Evolutionary conservation across 768 basidiomycete genomes (phyloP), one percentile per base, ranked within the genome.

Genomic region (Suillus clintonianus): DNA sequence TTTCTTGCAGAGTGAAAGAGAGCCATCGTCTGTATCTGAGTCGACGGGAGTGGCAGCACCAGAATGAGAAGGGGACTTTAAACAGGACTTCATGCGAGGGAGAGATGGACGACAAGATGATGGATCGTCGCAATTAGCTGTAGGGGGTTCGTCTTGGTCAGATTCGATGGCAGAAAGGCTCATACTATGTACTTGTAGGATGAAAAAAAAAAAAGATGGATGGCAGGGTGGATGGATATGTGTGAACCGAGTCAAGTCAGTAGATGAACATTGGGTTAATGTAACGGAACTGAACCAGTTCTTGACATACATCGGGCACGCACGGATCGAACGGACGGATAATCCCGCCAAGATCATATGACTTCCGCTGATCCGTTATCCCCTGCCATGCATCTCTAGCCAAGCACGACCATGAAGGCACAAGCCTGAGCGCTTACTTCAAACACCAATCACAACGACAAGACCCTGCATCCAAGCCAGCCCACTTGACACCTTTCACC

Each of bases 1-100:
- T 76, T 91, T 90, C 65, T 74, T 64, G 8, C 45, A 34, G 19
- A 15, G 22, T 13, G 8, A 32, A 39, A 47, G 5, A 14, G 30
- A 7, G 6, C 10, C 34, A 3, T 22, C 11, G 48, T 71, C 56
- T 17, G 55, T 13, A 17, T 57, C 56, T 13, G 56, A 24, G 11
- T 57, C 37, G 10, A 30, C 2, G 9, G 63, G 60, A 8, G 60
- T 64, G 19, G 60, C 50, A 13, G 62, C 39, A 17, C 66, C 66
- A 19, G 66, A 67, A 15, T 65, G 64, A 37, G 64, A 62, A n/a
- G 66, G 66, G 15, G 66, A 67, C 30, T 65, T 67, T 56, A 67
- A 61, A 54, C 66, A 67, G 10, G 66, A 67, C 36, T 65, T 67
- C 50, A 67, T 67, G 30, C 64, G 58, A 27, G 64, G 56, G 5